Evolutionary conservation across 2,329 filamentous ascomycete species (phyloP).

Genomic region (Colletotrichum godetiae): DNA sequence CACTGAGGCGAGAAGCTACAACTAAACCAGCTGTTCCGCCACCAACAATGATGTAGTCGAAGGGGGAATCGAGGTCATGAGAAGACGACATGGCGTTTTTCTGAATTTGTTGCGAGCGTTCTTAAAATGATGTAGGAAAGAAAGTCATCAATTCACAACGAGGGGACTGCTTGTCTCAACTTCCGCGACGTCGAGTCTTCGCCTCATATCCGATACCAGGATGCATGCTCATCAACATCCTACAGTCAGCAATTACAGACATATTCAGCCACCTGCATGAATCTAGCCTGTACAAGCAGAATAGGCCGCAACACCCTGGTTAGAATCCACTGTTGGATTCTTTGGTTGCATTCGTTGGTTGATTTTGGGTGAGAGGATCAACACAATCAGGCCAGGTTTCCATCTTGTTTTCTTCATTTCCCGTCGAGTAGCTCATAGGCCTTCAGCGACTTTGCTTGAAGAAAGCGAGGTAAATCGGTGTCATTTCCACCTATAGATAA

Average conservation of each 20-base stretch:
- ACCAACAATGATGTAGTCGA: constrained; percentile 45
- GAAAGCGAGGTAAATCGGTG: background rate
- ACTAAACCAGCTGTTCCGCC: constrained; percentile 48
- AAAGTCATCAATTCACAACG: background rate
- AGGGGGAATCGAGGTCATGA: background rate
- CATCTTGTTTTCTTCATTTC: background rate
- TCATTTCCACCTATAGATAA: background rate
- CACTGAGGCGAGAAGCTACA: constrained; percentile 45
- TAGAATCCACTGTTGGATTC: background rate
- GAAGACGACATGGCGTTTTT: background rate
- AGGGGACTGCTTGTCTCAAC: background rate
- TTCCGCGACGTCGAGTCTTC: background rate
- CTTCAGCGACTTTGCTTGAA: background rate
- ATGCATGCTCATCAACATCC: background rate
- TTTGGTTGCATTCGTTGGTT: background rate
- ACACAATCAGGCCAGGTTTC: background rate
- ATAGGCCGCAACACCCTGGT: background rate
- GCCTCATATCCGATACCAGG: background rate
- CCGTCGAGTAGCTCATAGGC: background rate
- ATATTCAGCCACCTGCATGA: background rate
- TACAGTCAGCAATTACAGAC: background rate
- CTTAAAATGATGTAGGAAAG: background rate
- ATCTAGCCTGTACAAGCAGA: background rate
- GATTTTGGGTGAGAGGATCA: background rate
- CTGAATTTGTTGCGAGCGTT: background rate